Evolutionary conservation across 352 stramenopile species (phyloP).

Genomic region (Globisporangium yorkense): DNA sequence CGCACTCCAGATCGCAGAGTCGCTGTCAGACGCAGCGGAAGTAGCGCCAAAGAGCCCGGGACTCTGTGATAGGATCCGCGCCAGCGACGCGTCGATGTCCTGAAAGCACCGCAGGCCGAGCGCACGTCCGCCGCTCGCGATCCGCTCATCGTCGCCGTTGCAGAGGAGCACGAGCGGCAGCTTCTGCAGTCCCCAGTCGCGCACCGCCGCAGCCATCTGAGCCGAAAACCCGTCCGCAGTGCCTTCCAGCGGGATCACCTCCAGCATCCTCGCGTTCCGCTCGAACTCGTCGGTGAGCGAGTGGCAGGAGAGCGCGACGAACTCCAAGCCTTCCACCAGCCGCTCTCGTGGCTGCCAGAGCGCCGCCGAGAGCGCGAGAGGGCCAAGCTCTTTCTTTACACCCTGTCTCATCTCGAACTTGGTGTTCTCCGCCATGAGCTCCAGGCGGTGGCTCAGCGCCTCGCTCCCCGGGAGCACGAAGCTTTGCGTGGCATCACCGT

Average conservation of each 20-base stretch:
- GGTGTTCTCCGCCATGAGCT: slow-evolving; percentile 28
- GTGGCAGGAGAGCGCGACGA: slow-evolving; percentile 18
- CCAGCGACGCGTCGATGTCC: slow-evolving; percentile 16
- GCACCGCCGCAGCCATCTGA: slow-evolving; percentile 9
- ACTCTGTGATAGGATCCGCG: slow-evolving; percentile 7
- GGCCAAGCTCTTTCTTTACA: slow-evolving; percentile 23
- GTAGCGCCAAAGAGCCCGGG: neutral
- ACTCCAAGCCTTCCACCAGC: slow-evolving; percentile 4
- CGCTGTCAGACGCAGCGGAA: neutral
- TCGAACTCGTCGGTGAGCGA: slow-evolving; percentile 28
- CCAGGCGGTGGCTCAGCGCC: slow-evolving; percentile 23
- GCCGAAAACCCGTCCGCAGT: slow-evolving; percentile 4
- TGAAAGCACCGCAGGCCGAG: slow-evolving; percentile 12
- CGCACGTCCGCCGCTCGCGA: neutral
- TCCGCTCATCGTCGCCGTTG: slow-evolving; percentile 4
- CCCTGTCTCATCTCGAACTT: slow-evolving; percentile 32
- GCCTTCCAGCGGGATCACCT: slow-evolving; percentile 17
- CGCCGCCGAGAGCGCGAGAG: slow-evolving; percentile 23
- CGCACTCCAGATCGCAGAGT: neutral
- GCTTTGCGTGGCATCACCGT: neutral
- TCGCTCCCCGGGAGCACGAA: slow-evolving; percentile 23
- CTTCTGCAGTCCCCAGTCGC: slow-evolving; percentile 21
- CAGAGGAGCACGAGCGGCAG: slow-evolving; percentile 14
- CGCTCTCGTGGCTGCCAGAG: slow-evolving; percentile 15
- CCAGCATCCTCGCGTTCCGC: slow-evolving; percentile 18